These are phyloP conservation scores for Coemansia sp. DNA, from an alignment of 192 early-diverging fungal species.

Conservation along the genomic window DNA sequence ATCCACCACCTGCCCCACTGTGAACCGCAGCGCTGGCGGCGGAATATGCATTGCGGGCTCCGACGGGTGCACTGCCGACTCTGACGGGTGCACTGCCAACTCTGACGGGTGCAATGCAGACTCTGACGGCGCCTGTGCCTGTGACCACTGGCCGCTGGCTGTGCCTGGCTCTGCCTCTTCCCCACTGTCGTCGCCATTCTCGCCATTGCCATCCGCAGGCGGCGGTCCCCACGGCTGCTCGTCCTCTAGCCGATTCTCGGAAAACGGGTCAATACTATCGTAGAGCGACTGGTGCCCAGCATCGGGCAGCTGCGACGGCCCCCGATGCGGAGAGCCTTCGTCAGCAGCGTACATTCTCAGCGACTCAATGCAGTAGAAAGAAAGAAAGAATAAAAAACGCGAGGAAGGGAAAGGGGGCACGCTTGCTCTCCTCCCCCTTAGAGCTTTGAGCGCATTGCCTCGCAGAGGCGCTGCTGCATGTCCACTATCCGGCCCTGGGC, in stretches of 20 bases:
- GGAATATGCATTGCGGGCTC: background rate
- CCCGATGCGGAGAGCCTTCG: slow-evolving; percentile 41
- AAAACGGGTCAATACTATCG: slow-evolving; percentile 25
- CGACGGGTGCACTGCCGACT: background rate
- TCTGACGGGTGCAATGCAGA: background rate
- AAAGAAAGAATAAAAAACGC: slow-evolving; percentile 5
- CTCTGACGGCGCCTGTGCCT: background rate
- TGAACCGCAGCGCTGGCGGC: slow-evolving; percentile 26
- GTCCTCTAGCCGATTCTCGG: slow-evolving; percentile 1
- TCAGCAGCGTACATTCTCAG: slow-evolving; percentile 20
- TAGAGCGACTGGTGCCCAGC: slow-evolving; percentile 11
- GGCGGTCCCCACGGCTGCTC: slow-evolving; percentile 6
- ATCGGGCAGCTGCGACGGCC: background rate
- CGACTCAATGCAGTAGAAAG: background rate
- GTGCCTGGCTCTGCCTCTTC: background rate
- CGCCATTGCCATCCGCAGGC: background rate
- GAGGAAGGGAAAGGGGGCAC: background rate
- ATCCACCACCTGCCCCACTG: slow-evolving; percentile 41
- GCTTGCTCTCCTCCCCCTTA: too few relatives aligned
- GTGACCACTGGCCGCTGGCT: background rate
- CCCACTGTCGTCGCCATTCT: background rate
- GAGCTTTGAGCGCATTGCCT: slow-evolving; percentile 3
- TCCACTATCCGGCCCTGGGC: slow-evolving; percentile 13
- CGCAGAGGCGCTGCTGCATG: slow-evolving; percentile 22
- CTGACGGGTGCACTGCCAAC: background rate